A percentile compares a stretch with the other conserved stretches of the same genome.
These are phyloP conservation scores for Nematodospora valgi DNA, from an alignment of 805 yeast species.

Conservation along the genomic window DNA sequence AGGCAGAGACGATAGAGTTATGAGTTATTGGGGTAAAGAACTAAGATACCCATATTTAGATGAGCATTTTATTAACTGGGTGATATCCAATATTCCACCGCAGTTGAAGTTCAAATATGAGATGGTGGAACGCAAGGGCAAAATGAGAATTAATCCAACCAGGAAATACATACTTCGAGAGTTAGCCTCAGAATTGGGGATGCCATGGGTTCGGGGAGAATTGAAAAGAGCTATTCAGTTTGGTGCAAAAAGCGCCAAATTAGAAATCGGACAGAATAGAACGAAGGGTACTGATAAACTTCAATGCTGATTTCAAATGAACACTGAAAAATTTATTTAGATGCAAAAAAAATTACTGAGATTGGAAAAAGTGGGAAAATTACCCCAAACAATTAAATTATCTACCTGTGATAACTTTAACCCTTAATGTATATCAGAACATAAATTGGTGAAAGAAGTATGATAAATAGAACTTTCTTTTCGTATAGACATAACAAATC, in stretches of 20 bases:
- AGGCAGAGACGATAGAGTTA: slow-evolving; percentile 89
- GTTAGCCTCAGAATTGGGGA: slow-evolving; percentile 51
- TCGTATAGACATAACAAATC: too few species aligned
- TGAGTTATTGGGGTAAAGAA: slow-evolving; percentile 84
- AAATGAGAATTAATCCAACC: slow-evolving; percentile 17
- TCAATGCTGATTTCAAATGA: not conserved
- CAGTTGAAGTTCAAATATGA: slow-evolving; percentile 37
- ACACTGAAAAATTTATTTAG: not conserved
- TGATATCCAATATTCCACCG: slow-evolving; percentile 48
- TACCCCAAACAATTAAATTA: not conserved
- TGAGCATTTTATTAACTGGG: slow-evolving; percentile 50
- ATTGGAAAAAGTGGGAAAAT: not conserved
- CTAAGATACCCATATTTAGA: slow-evolving; percentile 85
- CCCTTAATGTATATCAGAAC: too few species aligned
- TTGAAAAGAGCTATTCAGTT: slow-evolving; percentile 94
- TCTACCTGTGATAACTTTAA: not conserved
- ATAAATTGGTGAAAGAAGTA: too few species aligned
- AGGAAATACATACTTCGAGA: slow-evolving; percentile 59
- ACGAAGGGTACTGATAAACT: slow-evolving; percentile 67
- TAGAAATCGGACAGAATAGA: slow-evolving; percentile 77
- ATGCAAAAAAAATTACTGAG: slow-evolving; percentile 1
- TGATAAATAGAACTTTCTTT: too few species aligned
- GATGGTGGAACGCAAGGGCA: slow-evolving; percentile 25
- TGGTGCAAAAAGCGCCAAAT: slow-evolving; percentile 93
- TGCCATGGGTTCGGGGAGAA: slow-evolving; percentile 62